Evolutionary conservation across 179 eudicot species (phyloP), one percentile per base, ranked within the genome.

Genomic region (Silene vulgaris): DNA sequence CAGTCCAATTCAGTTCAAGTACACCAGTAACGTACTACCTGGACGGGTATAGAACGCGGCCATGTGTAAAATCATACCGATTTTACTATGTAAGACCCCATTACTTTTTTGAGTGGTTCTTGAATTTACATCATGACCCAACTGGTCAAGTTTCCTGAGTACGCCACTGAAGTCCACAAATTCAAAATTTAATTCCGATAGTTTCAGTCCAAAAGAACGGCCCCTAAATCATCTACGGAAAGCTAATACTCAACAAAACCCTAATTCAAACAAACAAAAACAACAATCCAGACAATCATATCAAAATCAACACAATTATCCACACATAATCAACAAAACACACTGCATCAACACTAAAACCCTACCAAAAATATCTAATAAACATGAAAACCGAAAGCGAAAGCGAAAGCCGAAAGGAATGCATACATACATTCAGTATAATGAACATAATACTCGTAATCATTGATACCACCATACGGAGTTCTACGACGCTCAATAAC

Each of bases 381-480:
- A 71, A 8, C 23, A 12, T 19, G 8, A 8, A 9, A 60, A 35
- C 13, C 63, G 14, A 20, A 40, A 40, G 48, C 48, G 35, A 35
- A 35, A 7, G 40, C 48, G 35, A 35, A 35, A 7, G 40, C 0
- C 56, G 8, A 59, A 30, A 13, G 30, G 9, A 59, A 23, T 52
- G 16, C 63, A 63, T 40, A 37, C 92, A 75, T 75, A 93, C 97
- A 91, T 73, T 93, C 98, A 0, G 95, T 93, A 75, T 93, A 93
- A 80, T 93, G 97, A 29, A 93, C 98, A 68, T 93, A 93, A 79
- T 93, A 93, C 81, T 93, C 98, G 73, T 93, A 91, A 12, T 91
- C 97, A 78, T 82, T 89, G 50, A 84, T 35, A 0, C 84, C 95
- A 8, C 76, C 84, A 8, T 0, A 30, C 14, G 71, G 76, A 29